A percentile compares a stretch with the other conserved stretches of the same genome.
These are phyloP conservation scores for Zygnema cylindricum DNA, from an alignment of 139 green algal genomes.

Conservation along the genomic window DNA sequence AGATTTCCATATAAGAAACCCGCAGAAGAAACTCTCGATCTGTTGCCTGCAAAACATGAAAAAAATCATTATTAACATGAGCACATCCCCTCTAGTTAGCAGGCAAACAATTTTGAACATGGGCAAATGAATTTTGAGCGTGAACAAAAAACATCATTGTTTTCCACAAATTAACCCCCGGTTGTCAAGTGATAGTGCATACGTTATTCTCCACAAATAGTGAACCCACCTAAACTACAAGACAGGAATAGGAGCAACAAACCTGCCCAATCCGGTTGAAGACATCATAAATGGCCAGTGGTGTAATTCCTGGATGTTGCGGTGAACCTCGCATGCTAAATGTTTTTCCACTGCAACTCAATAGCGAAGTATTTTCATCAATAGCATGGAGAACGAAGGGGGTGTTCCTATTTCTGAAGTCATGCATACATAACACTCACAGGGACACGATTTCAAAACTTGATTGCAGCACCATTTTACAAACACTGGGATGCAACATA, in stretches of 20 bases:
- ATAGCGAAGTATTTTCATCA: not conserved
- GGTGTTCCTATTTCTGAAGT: not conserved
- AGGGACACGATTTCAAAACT: not conserved
- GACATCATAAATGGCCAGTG: slow-evolving; percentile 80
- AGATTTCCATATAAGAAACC: slow-evolving; percentile 66
- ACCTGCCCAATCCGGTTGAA: slow-evolving; percentile 69
- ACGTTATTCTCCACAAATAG: not conserved
- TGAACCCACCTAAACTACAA: too few species aligned
- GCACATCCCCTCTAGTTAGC: not conserved
- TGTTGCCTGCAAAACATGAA: slow-evolving; percentile 32
- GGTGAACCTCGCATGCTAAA: slow-evolving; percentile 68
- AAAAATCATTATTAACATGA: not conserved
- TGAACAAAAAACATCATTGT: too few species aligned
- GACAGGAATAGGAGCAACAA: not conserved
- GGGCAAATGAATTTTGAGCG: too few species aligned
- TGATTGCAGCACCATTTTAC: not conserved
- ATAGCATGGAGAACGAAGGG: not conserved
- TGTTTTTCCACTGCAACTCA: slow-evolving; percentile 46
- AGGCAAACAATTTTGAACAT: slow-evolving; percentile 1
- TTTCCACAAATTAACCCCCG: too few species aligned
- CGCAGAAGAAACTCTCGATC: slow-evolving; percentile 61
- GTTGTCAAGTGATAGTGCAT: not conserved
- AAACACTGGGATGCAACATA: not conserved
- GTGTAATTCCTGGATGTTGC: slow-evolving; percentile 81
- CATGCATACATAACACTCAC: not conserved